Base-by-base conservation (phyloP, 2,329 filamentous ascomycete genomes). In the Diaporthe ampelina region DNA sequence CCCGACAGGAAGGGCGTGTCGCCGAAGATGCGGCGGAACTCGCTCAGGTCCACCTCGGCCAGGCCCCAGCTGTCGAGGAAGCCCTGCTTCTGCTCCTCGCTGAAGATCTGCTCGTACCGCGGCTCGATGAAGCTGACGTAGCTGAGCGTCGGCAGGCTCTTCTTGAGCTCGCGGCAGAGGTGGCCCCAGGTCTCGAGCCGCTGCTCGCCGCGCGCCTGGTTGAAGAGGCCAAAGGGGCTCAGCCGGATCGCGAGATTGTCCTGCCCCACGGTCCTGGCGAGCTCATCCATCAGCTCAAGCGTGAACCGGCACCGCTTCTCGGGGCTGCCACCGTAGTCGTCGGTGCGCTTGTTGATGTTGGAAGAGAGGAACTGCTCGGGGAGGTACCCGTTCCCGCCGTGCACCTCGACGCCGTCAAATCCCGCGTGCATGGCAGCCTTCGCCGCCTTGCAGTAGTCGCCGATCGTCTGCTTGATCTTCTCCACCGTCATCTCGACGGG, bases 91-190 rank as follows among this genome's bases (percentile, higher is more conserved):
- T 79, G 76, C 19, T 81, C 76, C 40, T 79, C 77, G 72, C 80
- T 82, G 65, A 81, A 79, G 56, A 83, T 74, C 43, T 76, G 81
- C 76, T 79, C 78, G 50, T 88, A 80, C 9, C 88, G 85, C 3
- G 87, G 84, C 78, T 91, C 87, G 21, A 93, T 84, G 10, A 91
- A 75, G 81, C 92, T 90, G 52, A 91, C 77, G 79, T 89, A 92
- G 1, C 89, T 87, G 56, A 93, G 82, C n/a, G 85, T 83, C 24
- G 91, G 80, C 21, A 67, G 68, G 37, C 9, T 21, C 58, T 84
- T 81, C 76, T 87, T 88, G 56, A 91, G 82, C 70, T 86, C 84
- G 61, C 82, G 76, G 43, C 88, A 82, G 21, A 91, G 78, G 78
- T 92, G 88, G 2, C 89, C 87, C 17, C 87, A 76, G 0, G 91